Evolutionary conservation across 441 rosid species (phyloP), one percentile per base, ranked within the genome.

Genomic region (Erodium moschatum): DNA sequence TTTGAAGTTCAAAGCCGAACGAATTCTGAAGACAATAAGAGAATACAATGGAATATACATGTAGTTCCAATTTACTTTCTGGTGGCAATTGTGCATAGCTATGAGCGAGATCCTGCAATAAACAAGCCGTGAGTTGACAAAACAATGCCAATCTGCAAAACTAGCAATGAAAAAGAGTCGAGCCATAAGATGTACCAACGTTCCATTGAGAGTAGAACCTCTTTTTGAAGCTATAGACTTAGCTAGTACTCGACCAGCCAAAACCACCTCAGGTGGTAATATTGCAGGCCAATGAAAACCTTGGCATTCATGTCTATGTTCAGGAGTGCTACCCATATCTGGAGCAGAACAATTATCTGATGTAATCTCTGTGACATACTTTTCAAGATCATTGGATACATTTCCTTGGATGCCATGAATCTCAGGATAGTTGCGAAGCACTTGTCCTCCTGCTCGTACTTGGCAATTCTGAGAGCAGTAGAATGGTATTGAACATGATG

Each of bases 251-350:
- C 96, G 87, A 76, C 91, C 93, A 60, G 96, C 93, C 78, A 92
- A 79, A 78, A 87, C 89, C 70, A 91, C 72, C 76, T 88, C 87
- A 40, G 89, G 68, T 65, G 97, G 93, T 73, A 92, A 78, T 70
- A 86, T 78, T 16, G 85, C 82, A 72, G 94, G 87, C 98, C 97
- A 92, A 77, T 84, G 79, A n/a, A 83, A 85, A 71, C 93, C 96
- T 48, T 58, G 75, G 71, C 97, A 92, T 77, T 92, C 97, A 78
- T 88, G 97, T 72, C 82, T 81, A 83, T 92, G 98, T 68, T 92
- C 98, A 40, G 75, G 79, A 81, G 85, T 63, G 72, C 71, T 65
- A 68, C 75, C 83, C 18, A 66, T 63, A 74, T 75, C 72, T 56
- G 74, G 73, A 73, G 69, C 65, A 56, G 66, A 65, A 69, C 13